Base-by-base conservation (phyloP, 1,284 basidiomycete species). In the Ganoderma lingzhi region DNA sequence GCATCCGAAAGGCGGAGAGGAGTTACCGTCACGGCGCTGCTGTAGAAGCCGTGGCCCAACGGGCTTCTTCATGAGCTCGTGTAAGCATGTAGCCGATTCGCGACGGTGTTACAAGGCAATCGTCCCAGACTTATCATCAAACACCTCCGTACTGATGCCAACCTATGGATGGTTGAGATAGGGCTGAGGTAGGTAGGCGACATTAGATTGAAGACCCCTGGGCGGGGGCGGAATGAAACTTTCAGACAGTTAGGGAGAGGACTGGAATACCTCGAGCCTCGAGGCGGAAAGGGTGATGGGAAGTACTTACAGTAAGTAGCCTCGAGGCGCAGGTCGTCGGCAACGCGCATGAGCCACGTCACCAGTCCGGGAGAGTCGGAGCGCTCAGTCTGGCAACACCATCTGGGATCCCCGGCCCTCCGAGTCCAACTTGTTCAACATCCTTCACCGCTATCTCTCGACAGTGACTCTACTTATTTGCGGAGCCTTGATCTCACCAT, bases 241-340 rank as follows among this genome's bases (percentile, higher is more conserved):
- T 45, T 45, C 28, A 14, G 48, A 28, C 48, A 48, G 23, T 51
- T 51, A 4, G 28, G 23, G 48, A 51, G 48, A 14, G 23, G 48
- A 19, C 17, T 2, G 6, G 45, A n/a, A 48, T 48, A n/a, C 5
- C 17, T 19, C 8, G 44, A 19, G 44, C 45, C 53, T 56, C 53
- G 53, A 35, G 53, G 53, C 53, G 30, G 19, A 23, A 8, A 5
- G 19, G 45, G 1, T 23, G 19, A n/a, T 6, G 9, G 56, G 35
- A 23, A 23, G 23, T 23, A 23, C 23, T 23, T 23, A 17, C 17
- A 35, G 56, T 39, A 32, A 61, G 35, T 61, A 61, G 59, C 59
- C 59, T 61, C 59, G 59, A 61, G 59, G 59, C 59, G 23, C 48
- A 61, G 44, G 23, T 61, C 39, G 23, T 23, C 30, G 23, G 23